phyloP scores from a whole-genome alignment of 306 rosid species.

The Quercus variabilis region DNA sequence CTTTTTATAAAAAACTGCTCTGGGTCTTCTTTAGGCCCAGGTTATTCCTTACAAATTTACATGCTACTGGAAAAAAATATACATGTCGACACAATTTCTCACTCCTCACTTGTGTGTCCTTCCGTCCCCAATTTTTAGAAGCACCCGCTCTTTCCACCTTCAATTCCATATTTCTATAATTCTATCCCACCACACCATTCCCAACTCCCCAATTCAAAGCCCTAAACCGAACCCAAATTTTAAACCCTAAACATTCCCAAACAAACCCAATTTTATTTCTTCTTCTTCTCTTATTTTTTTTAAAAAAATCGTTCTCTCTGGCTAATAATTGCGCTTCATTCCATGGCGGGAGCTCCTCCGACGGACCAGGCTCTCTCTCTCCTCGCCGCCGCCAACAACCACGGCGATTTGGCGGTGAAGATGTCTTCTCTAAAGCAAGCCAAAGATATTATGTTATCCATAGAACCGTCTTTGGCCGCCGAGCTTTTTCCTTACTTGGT shows the following conservation, averaged over 20 bases:
- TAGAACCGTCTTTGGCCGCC: constrained; percentile 63
- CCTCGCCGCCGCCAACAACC: constrained; percentile 91
- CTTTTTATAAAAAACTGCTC: too few relatives aligned
- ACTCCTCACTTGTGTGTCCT: too few relatives aligned
- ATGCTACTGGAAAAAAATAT: too few relatives aligned
- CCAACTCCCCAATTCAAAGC: not conserved
- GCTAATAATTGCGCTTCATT: not conserved
- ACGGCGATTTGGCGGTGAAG: constrained; percentile 87
- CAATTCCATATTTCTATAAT: constrained; percentile 14
- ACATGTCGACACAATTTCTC: not conserved
- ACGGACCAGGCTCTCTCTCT: constrained; percentile 77
- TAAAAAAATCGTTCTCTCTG: constrained; percentile 35
- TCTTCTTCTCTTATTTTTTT: not conserved
- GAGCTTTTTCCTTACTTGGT: constrained; percentile 81
- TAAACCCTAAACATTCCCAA: too few relatives aligned
- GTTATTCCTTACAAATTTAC: too few relatives aligned
- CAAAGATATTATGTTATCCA: constrained; percentile 58
- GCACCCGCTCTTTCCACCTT: constrained; percentile 12
- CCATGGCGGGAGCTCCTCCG: constrained; percentile 63
- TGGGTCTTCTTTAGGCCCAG: too few relatives aligned
- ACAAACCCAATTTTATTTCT: too few relatives aligned
- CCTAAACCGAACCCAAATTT: too few relatives aligned
- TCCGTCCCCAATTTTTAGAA: not conserved
- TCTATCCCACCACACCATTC: not conserved
- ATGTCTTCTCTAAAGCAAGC: constrained; percentile 75